phyloP scores from a whole-genome alignment of 2,329 filamentous ascomycete genomes.

The Pestalotiopsis sp. region DNA sequence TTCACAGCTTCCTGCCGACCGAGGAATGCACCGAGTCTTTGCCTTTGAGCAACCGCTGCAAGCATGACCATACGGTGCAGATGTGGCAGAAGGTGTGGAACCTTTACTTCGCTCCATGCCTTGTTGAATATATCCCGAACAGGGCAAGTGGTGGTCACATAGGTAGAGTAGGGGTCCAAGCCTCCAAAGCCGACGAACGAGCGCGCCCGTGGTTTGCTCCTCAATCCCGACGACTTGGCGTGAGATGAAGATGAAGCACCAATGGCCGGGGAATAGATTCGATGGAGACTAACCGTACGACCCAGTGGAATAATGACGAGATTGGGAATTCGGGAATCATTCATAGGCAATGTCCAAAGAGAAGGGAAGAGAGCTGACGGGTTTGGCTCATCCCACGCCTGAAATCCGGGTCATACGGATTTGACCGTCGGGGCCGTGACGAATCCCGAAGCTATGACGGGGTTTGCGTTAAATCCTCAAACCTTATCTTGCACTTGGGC shows the following conservation, averaged over 20 bases:
- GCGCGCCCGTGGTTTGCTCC: neutral
- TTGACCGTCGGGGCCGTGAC: neutral
- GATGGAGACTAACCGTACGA: neutral
- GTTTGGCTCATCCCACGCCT: neutral
- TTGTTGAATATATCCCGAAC: constrained; percentile 24
- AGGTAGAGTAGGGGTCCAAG: neutral
- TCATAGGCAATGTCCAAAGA: neutral
- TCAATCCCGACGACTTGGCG: neutral
- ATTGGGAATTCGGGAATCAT: neutral
- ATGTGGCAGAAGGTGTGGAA: neutral
- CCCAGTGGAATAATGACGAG: neutral
- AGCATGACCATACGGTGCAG: constrained; percentile 15
- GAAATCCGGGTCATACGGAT: neutral
- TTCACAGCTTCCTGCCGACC: constrained; percentile 11
- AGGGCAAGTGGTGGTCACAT: neutral
- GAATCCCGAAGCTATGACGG: neutral
- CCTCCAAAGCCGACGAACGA: neutral
- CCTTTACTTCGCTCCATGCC: neutral
- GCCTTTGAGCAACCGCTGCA: constrained; percentile 16
- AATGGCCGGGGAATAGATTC: neutral
- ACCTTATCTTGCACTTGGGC: neutral
- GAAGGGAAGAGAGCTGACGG: neutral
- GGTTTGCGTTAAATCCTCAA: neutral
- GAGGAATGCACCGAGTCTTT: constrained; percentile 14
- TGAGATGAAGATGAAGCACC: neutral